A percentile compares a stretch with the other conserved stretches of the same genome.
These are phyloP conservation scores for Capsella rubella DNA, from an alignment of 441 rosid genomes.

Conservation along the genomic window DNA sequence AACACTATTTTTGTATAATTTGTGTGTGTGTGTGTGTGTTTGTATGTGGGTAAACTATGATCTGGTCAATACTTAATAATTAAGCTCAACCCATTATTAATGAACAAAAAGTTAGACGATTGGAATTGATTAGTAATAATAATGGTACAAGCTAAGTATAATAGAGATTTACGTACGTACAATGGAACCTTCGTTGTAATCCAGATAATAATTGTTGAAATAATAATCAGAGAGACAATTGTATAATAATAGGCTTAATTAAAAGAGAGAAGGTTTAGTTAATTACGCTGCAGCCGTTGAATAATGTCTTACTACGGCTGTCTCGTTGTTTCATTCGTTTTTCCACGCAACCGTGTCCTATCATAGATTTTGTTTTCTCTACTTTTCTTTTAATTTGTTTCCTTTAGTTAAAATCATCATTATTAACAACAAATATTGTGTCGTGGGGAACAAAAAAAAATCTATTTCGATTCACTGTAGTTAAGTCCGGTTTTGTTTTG, in stretches of 20 bases:
- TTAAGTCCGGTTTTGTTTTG: not conserved
- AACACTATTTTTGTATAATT: not conserved
- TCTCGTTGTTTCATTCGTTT: not conserved
- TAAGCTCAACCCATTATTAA: conserved; percentile 1
- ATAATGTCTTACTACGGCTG: conserved; percentile 19
- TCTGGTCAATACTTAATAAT: conserved; percentile 12
- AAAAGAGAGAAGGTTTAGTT: conserved; percentile 18
- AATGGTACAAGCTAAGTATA: conserved; percentile 16
- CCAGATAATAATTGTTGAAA: conserved; percentile 19
- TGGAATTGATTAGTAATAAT: conserved; percentile 26
- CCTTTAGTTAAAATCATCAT: not conserved
- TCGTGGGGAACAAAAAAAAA: not conserved
- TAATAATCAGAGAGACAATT: conserved; percentile 16
- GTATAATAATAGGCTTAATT: conserved; percentile 6
- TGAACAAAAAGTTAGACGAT: conserved; percentile 1
- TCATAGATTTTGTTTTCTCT: conserved; percentile 16
- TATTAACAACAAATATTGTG: not conserved
- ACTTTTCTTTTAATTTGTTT: not conserved
- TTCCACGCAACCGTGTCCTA: conserved; percentile 32
- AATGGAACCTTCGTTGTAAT: conserved; percentile 37
- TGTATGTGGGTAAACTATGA: not conserved
- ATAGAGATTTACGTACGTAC: conserved; percentile 21
- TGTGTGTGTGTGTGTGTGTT: not conserved
- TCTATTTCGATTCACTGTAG: too few species aligned
- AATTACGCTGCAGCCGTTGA: conserved; percentile 30